Evolutionary conservation across 306 rosid species (phyloP).

Genomic region (Ceratonia siliqua): DNA sequence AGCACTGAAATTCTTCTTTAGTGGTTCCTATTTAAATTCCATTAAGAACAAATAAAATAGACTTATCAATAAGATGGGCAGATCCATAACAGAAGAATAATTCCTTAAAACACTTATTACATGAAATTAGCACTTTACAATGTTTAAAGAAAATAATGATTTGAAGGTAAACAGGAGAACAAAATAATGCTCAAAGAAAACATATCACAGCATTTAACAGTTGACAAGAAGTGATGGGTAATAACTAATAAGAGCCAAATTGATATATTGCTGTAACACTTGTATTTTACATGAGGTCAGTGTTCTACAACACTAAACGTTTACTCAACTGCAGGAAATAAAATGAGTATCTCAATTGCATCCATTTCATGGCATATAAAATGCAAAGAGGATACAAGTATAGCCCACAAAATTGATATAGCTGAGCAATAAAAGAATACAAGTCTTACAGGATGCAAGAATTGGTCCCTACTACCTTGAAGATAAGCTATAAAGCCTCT

Average conservation of each 20-base stretch:
- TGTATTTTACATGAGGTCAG: not conserved
- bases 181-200: no score
- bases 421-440: slow-evolving; percentile 36
- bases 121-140: no score
- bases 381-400: not conserved
- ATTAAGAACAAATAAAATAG: no score
- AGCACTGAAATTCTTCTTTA: no score
- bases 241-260: not conserved
- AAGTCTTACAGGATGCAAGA: slow-evolving; percentile 17
- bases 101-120: no score
- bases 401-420: slow-evolving; percentile 23
- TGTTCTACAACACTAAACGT: not conserved
- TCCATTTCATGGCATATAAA: slow-evolving; percentile 13
- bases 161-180: no score
- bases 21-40: no score
- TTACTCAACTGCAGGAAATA: not conserved
- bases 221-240: no score
- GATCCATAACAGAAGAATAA: no score
- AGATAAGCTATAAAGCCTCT: slow-evolving; percentile 21
- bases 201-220: not conserved
- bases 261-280: not conserved
- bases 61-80: no score
- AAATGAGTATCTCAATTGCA: slow-evolving; percentile 20
- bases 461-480: slow-evolving; percentile 13
- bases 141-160: no score